Evolutionary conservation across 768 basidiomycete species (phyloP).

Genomic region (Erythrobasidium yunnanense): DNA sequence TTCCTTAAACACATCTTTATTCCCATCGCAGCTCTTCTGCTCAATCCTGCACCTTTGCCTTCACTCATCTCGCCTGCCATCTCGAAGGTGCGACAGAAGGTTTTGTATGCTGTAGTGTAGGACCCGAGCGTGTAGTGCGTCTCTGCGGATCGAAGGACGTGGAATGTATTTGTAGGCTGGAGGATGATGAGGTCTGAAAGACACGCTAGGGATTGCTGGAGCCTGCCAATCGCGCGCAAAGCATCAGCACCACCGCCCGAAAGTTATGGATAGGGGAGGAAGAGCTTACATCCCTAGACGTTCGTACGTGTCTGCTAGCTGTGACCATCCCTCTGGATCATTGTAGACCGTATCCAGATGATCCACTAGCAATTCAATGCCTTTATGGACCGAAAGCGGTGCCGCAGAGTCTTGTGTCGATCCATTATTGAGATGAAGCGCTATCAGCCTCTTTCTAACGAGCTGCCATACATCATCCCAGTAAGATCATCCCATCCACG

Average conservation of each 20-base stretch:
- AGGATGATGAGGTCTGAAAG: slow-evolving; percentile 72
- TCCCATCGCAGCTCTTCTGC: slow-evolving; percentile 32
- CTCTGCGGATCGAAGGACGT: slow-evolving; percentile 72
- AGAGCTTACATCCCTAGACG: slow-evolving; percentile 58
- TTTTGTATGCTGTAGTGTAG: slow-evolving; percentile 62
- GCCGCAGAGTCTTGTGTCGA: not conserved
- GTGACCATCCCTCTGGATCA: slow-evolving; percentile 77
- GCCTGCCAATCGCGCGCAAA: slow-evolving; percentile 46
- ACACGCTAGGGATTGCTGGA: slow-evolving; percentile 59
- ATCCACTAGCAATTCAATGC: slow-evolving; percentile 58
- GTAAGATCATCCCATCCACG: not conserved
- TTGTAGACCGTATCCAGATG: slow-evolving; percentile 79
- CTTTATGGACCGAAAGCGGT: slow-evolving; percentile 54
- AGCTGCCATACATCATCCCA: slow-evolving; percentile 43
- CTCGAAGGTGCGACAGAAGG: slow-evolving; percentile 66
- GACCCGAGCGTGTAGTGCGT: slow-evolving; percentile 72
- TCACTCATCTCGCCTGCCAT: slow-evolving; percentile 47
- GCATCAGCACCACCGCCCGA: not conserved
- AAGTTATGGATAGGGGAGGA: not conserved
- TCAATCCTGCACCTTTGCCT: slow-evolving; percentile 30
- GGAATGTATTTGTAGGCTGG: slow-evolving; percentile 74
- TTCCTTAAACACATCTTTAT: slow-evolving; percentile 19
- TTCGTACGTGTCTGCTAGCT: slow-evolving; percentile 69
- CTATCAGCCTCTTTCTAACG: slow-evolving; percentile 69
- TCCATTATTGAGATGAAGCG: slow-evolving; percentile 51